Evolutionary conservation across 2,329 filamentous ascomycete genomes (phyloP).

Genomic region (Mycogone perniciosa): DNA sequence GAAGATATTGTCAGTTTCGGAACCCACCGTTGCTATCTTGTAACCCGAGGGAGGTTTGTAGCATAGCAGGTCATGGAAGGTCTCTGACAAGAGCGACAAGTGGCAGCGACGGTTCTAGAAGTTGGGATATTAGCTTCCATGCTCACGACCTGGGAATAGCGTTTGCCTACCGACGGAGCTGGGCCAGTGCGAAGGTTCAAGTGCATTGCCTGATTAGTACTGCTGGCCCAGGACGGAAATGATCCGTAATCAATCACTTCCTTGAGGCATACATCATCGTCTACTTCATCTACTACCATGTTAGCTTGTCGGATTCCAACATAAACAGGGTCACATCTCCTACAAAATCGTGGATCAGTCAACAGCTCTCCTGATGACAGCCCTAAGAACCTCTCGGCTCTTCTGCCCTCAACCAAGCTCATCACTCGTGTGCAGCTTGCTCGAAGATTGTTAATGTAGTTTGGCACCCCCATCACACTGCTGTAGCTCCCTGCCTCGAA

Average conservation of each 20-base stretch:
- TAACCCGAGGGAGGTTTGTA: conserved; percentile 45
- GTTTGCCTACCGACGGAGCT: conserved; percentile 39
- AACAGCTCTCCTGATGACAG: conserved; percentile 36
- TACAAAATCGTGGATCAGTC: conserved; percentile 42
- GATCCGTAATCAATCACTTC: conserved; percentile 47
- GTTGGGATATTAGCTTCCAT: background rate
- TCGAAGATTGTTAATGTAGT: conserved; percentile 38
- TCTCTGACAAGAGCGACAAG: conserved; percentile 42
- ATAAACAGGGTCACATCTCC: conserved; percentile 16
- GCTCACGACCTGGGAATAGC: too few relatives aligned
- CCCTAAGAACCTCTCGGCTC: conserved; percentile 38
- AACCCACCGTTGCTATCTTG: conserved; percentile 37
- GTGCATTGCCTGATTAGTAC: conserved; percentile 33
- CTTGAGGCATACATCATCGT: conserved; percentile 33
- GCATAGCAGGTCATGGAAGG: conserved; percentile 43
- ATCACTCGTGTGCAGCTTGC: conserved; percentile 47
- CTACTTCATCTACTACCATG: conserved; percentile 32
- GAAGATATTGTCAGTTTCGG: conserved; percentile 38
- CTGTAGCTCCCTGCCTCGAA: conserved; percentile 46
- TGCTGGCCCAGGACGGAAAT: conserved; percentile 42
- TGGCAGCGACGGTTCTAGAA: conserved; percentile 43
- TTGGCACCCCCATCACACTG: conserved; percentile 42
- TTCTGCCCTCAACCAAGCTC: conserved; percentile 45
- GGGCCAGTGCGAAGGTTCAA: conserved; percentile 45
- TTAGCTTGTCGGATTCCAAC: conserved; percentile 10